Percentiles rank a stretch among this genome's conserved stretches.
Evolutionary conservation across 805 yeast genomes (phyloP).

Genomic region (Priceomyces haplophilus): DNA sequence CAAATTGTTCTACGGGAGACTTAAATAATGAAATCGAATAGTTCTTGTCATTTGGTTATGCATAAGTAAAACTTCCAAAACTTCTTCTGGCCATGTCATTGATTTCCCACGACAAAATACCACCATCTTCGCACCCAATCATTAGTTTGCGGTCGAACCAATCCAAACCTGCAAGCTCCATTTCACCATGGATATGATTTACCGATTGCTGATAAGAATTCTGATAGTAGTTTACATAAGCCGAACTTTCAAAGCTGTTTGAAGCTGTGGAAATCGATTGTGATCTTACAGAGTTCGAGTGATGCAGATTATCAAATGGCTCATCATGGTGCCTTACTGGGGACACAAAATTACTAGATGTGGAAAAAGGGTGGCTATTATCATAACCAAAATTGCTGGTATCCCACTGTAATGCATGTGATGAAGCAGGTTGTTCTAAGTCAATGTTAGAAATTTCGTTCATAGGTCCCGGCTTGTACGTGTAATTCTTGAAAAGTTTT

Average conservation of each 20-base stretch:
- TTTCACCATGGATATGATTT: conserved; percentile 41
- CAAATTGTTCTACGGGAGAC: no score
- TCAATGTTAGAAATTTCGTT: conserved; percentile 5
- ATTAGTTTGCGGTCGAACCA: conserved; percentile 30
- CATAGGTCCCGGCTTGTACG: conserved; percentile 28
- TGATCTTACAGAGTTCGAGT: neutral
- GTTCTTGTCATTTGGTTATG: conserved; percentile 13
- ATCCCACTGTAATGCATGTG: conserved; percentile 22
- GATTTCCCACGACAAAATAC: conserved; percentile 39
- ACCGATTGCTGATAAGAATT: conserved; percentile 29
- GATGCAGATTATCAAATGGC: neutral
- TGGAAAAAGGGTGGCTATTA: conserved; percentile 12
- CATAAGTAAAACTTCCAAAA: conserved; percentile 36
- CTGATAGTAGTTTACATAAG: conserved; percentile 13
- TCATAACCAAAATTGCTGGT: conserved; percentile 1
- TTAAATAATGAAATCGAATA: neutral
- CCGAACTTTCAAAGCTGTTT: conserved; percentile 4
- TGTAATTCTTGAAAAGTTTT: conserved; percentile 33
- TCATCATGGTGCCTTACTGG: conserved; percentile 1
- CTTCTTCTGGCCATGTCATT: conserved; percentile 37
- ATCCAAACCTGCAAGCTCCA: conserved; percentile 42
- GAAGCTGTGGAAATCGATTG: conserved; percentile 2
- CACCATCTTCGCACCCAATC: conserved; percentile 43
- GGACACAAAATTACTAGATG: conserved; percentile 12
- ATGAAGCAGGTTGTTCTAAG: conserved; percentile 16